Conservation (phyloP, 2,329 filamentous ascomycete species). For the Epichloe bromicola region DNA sequence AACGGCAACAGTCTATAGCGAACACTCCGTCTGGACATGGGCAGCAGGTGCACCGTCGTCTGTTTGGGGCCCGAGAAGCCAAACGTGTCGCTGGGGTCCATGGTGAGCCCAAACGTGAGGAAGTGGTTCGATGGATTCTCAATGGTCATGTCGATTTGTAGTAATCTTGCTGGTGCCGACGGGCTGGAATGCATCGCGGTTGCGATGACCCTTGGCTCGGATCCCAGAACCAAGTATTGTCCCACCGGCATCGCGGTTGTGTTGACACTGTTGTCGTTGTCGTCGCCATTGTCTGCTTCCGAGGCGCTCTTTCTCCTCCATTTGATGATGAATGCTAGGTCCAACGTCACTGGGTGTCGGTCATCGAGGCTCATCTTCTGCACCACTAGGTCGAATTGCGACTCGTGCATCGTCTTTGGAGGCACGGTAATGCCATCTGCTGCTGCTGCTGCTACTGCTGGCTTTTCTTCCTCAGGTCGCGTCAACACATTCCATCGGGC, state of each 20-base stretch:
- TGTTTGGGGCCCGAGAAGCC: constrained; percentile 85
- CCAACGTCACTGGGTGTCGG: constrained; percentile 58
- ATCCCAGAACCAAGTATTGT: constrained; percentile 64
- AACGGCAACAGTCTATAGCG: constrained; percentile 63
- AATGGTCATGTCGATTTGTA: constrained; percentile 49
- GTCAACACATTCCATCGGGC: constrained; percentile 42
- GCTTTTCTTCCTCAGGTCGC: constrained; percentile 15
- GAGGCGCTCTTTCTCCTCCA: constrained; percentile 51
- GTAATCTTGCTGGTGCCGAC: constrained; percentile 19
- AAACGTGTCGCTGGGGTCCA: constrained; percentile 89
- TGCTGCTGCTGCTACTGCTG: constrained; percentile 8
- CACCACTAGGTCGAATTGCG: constrained; percentile 58
- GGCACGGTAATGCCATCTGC: constrained; percentile 35
- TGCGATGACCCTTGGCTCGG: constrained; percentile 74
- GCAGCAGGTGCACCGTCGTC: constrained; percentile 66
- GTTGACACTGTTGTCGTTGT: constrained; percentile 28
- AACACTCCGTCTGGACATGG: constrained; percentile 62
- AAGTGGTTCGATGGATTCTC: constrained; percentile 95
- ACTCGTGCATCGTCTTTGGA: constrained; percentile 58
- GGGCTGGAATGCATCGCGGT: constrained; percentile 32
- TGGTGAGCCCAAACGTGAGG: constrained; percentile 78
- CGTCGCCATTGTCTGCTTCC: constrained; percentile 9
- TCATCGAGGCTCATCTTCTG: constrained; percentile 75
- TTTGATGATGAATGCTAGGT: constrained; percentile 59
- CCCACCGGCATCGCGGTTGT: constrained; percentile 64